A percentile compares a stretch with the other conserved stretches of the same genome.
Evolutionary conservation across 2,329 filamentous ascomycete species (phyloP).

Genomic region (Knoxdaviesia proteae): DNA sequence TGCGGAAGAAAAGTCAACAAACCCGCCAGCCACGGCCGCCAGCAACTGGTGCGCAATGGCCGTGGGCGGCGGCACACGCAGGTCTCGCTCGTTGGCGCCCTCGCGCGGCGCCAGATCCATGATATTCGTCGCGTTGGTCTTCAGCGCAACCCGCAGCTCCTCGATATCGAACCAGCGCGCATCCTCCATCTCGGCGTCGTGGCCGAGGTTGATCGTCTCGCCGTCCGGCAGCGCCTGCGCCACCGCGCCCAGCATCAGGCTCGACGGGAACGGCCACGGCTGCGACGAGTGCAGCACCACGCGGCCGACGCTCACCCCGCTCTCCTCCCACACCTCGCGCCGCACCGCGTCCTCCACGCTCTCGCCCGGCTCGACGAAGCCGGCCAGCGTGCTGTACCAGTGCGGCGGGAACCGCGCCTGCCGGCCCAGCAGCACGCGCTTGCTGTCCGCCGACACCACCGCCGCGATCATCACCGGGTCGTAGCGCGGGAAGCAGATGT

Average conservation of each 20-base stretch:
- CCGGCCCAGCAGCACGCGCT: constrained; percentile 63
- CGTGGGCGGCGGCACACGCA: constrained; percentile 66
- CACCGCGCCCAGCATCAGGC: constrained; percentile 72
- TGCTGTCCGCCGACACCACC: constrained; percentile 61
- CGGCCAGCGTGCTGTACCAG: constrained; percentile 79
- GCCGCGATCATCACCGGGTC: constrained; percentile 94
- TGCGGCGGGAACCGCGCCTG: constrained; percentile 62
- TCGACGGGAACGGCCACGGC: constrained; percentile 74
- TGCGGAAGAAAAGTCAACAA: not conserved
- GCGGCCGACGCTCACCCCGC: constrained; percentile 53
- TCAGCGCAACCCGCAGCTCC: constrained; percentile 58
- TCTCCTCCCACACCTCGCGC: constrained; percentile 73
- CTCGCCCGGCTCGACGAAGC: constrained; percentile 71
- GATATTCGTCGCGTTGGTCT: constrained; percentile 37
- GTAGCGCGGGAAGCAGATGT: constrained; percentile 78
- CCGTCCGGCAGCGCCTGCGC: constrained; percentile 62
- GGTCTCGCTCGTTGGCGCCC: constrained; percentile 39
- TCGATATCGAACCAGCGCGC: constrained; percentile 76
- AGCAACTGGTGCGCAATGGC: constrained; percentile 89
- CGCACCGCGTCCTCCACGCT: constrained; percentile 69
- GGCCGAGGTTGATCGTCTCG: constrained; percentile 61
- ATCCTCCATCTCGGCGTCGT: constrained; percentile 80
- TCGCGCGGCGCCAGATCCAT: constrained; percentile 42
- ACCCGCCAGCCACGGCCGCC: constrained; percentile 57
- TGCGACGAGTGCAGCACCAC: constrained; percentile 70